Conservation (phyloP, 2,329 filamentous ascomycete species). For the Immersiporthe knoxdaviesiana region DNA sequence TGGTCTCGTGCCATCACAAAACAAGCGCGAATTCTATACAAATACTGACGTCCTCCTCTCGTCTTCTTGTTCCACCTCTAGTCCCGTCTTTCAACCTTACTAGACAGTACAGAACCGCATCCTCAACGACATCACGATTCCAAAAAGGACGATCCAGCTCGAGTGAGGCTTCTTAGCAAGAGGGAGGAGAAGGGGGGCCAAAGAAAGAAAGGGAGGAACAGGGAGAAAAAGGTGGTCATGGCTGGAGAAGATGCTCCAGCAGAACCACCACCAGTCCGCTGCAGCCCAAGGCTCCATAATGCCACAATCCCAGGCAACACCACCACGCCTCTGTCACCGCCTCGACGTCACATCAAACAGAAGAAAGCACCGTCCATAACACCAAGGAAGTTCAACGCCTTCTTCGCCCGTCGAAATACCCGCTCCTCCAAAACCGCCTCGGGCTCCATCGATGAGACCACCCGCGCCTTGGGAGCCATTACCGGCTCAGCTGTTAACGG, state of each 20-base stretch:
- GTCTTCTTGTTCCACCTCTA: neutral
- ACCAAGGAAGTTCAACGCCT: slow-evolving; percentile 55
- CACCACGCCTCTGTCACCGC: slow-evolving; percentile 36
- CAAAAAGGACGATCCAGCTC: neutral
- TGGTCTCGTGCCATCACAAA: slow-evolving; percentile 4
- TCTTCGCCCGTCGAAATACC: slow-evolving; percentile 55
- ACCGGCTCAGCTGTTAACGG: slow-evolving; percentile 45
- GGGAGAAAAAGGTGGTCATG: slow-evolving; percentile 28
- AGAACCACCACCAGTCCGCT: slow-evolving; percentile 20
- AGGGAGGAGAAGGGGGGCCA: neutral
- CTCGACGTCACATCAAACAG: slow-evolving; percentile 43
- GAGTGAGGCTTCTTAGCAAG: neutral
- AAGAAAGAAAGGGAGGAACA: neutral
- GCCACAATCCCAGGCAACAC: slow-evolving; percentile 31
- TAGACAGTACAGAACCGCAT: neutral
- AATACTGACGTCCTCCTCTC: neutral
- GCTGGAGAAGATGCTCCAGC: slow-evolving; percentile 27
- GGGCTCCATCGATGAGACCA: slow-evolving; percentile 24
- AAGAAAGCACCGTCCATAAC: slow-evolving; percentile 56
- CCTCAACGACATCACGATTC: neutral
- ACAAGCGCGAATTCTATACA: neutral
- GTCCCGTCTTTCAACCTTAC: neutral
- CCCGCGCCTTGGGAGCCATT: slow-evolving; percentile 34
- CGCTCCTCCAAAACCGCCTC: slow-evolving; percentile 23
- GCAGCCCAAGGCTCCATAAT: slow-evolving; percentile 19